These are phyloP conservation scores for Petunia hybrid DNA, from an alignment of 305 asterid species.

Conservation along the genomic window DNA sequence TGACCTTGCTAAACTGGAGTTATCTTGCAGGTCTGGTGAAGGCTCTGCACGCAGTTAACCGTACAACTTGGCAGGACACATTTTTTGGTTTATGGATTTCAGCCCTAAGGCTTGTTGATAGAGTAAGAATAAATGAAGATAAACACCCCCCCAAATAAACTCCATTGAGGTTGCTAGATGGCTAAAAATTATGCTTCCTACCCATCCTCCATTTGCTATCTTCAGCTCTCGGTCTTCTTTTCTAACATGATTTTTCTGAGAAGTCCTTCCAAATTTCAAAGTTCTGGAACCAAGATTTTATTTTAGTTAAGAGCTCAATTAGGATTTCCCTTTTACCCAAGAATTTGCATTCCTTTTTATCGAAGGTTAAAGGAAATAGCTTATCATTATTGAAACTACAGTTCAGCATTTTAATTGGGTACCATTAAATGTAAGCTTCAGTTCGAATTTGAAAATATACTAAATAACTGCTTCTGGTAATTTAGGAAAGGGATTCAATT, in stretches of 20 bases:
- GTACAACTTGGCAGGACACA: conserved; percentile 42
- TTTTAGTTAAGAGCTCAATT: conserved; percentile 17
- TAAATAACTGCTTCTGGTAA: conserved; percentile 10
- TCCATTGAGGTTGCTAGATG: conserved; percentile 25
- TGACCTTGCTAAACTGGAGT: conserved; percentile 31
- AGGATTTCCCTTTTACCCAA: conserved; percentile 15
- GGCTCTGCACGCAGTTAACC: conserved; percentile 42
- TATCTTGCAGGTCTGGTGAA: conserved; percentile 37
- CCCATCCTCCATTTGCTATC: neutral
- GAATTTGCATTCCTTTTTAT: conserved; percentile 14
- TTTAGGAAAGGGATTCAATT: conserved; percentile 41
- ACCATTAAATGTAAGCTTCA: conserved; percentile 19
- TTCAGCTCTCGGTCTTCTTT: conserved; percentile 29
- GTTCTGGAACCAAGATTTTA: conserved; percentile 3
- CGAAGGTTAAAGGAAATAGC: conserved; percentile 8
- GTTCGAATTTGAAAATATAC: conserved; percentile 10
- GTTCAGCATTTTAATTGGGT: conserved; percentile 6
- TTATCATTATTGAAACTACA: conserved; percentile 4
- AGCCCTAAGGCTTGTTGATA: conserved; percentile 47
- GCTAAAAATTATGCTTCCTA: neutral
- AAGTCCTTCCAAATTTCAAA: conserved; percentile 14
- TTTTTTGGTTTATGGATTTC: conserved; percentile 46
- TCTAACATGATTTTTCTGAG: neutral
- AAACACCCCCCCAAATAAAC: conserved; percentile 14
- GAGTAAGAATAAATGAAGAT: conserved; percentile 37